Percentiles rank a stretch among this genome's conserved stretches.
These are phyloP conservation scores for Barnettozyma siamensis DNA, from an alignment of 805 yeast species.

Conservation along the genomic window DNA sequence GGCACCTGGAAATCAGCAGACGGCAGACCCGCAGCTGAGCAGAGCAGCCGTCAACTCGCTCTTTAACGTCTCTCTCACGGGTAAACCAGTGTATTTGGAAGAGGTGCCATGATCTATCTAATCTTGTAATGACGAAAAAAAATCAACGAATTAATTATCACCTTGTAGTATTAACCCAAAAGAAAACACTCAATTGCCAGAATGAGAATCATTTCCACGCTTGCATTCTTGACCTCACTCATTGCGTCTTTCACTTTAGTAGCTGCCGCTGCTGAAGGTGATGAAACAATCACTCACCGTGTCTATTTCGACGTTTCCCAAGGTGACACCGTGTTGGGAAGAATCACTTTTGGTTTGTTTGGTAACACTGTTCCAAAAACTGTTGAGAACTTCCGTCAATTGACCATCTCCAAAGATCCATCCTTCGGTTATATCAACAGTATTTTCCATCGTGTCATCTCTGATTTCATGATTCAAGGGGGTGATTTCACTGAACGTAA, in stretches of 20 bases:
- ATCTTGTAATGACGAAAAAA: slow-evolving; percentile 1
- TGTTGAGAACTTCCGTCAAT: slow-evolving; percentile 79
- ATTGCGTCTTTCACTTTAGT: neutral
- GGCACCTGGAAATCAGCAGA: neutral
- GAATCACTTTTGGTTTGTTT: slow-evolving; percentile 80
- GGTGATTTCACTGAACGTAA: slow-evolving; percentile 83
- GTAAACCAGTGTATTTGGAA: slow-evolving; percentile 17
- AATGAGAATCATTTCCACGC: neutral
- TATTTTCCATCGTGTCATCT: slow-evolving; percentile 68
- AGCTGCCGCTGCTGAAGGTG: slow-evolving; percentile 11
- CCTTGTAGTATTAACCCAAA: neutral
- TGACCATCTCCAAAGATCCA: slow-evolving; percentile 72
- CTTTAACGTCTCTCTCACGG: slow-evolving; percentile 21
- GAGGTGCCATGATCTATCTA: slow-evolving; percentile 7
- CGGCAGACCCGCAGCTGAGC: slow-evolving; percentile 4
- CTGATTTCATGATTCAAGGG: slow-evolving; percentile 93
- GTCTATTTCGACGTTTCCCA: slow-evolving; percentile 84
- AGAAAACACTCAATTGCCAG: neutral
- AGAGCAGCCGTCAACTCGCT: slow-evolving; percentile 22
- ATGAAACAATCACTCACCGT: slow-evolving; percentile 52
- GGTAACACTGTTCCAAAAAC: slow-evolving; percentile 87
- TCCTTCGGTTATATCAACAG: slow-evolving; percentile 55
- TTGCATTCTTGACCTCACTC: slow-evolving; percentile 10
- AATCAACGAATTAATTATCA: neutral
- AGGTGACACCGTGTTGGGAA: slow-evolving; percentile 72